phyloP scores from a whole-genome alignment of 2,329 filamentous ascomycete genomes.

The Colletotrichum viniferum region DNA sequence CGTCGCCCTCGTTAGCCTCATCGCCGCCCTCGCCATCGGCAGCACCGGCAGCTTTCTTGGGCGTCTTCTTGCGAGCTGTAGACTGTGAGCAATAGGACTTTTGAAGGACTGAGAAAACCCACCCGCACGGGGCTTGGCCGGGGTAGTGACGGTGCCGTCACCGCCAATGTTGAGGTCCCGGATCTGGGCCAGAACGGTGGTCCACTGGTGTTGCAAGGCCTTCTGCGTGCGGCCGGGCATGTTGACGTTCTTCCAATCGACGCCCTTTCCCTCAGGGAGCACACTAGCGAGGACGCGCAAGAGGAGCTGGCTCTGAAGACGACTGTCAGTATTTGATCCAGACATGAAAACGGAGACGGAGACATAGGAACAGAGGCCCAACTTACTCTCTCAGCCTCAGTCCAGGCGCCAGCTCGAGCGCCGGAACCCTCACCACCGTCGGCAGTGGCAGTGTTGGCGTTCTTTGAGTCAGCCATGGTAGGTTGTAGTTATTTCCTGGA shows the following conservation, averaged over 20 bases:
- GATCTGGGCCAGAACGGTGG: constrained; percentile 37
- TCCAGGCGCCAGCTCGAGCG: constrained; percentile 31
- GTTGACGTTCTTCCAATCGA: constrained; percentile 38
- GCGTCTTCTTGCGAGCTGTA: constrained; percentile 24
- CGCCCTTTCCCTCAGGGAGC: constrained; percentile 30
- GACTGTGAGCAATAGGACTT: background rate
- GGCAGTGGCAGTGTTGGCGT: background rate
- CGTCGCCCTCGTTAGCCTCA: background rate
- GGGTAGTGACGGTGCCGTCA: background rate
- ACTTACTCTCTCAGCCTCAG: constrained; percentile 39
- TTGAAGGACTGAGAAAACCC: background rate
- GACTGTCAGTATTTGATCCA: background rate
- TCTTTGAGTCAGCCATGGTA: constrained; percentile 29
- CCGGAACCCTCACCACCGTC: constrained; percentile 24
- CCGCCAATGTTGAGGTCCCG: constrained; percentile 35
- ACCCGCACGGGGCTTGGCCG: constrained; percentile 7
- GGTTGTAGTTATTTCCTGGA: background rate
- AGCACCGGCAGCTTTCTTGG: constrained; percentile 23
- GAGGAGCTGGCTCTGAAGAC: constrained; percentile 36
- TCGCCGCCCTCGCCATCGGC: background rate
- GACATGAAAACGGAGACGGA: background rate
- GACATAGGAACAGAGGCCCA: background rate
- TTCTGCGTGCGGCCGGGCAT: constrained; percentile 43
- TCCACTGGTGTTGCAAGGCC: constrained; percentile 41
- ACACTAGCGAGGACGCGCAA: constrained; percentile 38